phyloP scores from a whole-genome alignment of 2,329 filamentous ascomycete species.

The Diaporthe longicolla region DNA sequence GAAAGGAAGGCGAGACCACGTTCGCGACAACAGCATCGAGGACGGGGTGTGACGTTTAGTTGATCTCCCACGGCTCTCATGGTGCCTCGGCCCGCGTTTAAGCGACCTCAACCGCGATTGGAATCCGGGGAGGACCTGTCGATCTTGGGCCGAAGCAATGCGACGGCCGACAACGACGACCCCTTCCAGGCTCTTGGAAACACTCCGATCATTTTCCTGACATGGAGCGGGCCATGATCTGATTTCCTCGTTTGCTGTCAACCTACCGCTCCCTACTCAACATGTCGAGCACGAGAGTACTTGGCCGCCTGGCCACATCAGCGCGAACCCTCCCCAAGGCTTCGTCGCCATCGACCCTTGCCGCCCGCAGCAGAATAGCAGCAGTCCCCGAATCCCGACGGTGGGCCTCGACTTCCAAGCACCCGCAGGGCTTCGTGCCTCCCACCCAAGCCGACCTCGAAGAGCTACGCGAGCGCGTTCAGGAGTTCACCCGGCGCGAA shows the following conservation, averaged over 20 bases:
- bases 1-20: conserved; percentile 9
- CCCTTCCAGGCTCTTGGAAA: background rate
- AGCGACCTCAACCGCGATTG: conserved; percentile 35
- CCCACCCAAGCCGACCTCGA: conserved; percentile 81
- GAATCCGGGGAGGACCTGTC: conserved; percentile 22
- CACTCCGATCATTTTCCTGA: too few relatives aligned
- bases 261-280: background rate
- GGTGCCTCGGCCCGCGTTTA: conserved; percentile 41
- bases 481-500: conserved; percentile 91
- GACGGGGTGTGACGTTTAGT: conserved; percentile 14
- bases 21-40: conserved; percentile 6
- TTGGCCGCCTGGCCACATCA: conserved; percentile 51
- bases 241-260: background rate
- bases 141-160: conserved; percentile 40
- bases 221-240: background rate
- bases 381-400: conserved; percentile 44
- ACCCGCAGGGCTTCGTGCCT: conserved; percentile 74
- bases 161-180: conserved; percentile 13
- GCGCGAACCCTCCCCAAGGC: conserved; percentile 45
- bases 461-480: conserved; percentile 86
- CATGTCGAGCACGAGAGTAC: conserved; percentile 59
- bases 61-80: background rate
- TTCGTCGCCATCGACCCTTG: conserved; percentile 42
- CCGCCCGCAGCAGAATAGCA: conserved; percentile 55
- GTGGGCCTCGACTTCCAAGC: conserved; percentile 68